These are phyloP conservation scores for Ceratobasidium sp. DNA, from an alignment of 1,284 basidiomycete genomes.

Conservation along the genomic window DNA sequence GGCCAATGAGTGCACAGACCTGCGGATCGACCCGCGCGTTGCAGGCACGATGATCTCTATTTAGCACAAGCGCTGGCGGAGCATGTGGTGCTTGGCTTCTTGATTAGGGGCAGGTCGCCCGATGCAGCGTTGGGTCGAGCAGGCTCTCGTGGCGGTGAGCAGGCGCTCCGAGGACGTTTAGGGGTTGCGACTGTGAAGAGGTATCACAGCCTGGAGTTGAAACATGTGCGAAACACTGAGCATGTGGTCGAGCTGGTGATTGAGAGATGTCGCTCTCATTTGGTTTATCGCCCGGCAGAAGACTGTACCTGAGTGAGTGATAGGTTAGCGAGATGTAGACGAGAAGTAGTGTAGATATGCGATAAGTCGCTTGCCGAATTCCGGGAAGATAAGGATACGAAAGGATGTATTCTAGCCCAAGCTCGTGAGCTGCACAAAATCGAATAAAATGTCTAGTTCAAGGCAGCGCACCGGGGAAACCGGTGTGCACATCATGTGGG, in stretches of 20 bases:
- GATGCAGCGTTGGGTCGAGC: too few species aligned
- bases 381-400: not conserved
- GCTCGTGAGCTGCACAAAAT: too few species aligned
- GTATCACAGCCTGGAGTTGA: not conserved
- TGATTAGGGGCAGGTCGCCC: too few species aligned
- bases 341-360: not conserved
- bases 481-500: not conserved
- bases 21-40: not conserved
- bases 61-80: not conserved
- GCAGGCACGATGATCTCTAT: not conserved
- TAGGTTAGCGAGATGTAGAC: constrained; percentile 2
- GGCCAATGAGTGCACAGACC: not conserved
- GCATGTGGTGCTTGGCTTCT: not conserved
- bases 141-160: too few species aligned
- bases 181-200: not conserved
- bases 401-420: not conserved
- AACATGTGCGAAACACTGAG: constrained; percentile 15
- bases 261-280: not conserved
- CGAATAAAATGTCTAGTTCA: too few species aligned
- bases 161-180: too few species aligned
- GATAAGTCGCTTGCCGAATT: not conserved
- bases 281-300: not conserved
- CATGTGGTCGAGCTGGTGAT: not conserved
- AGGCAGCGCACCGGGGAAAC: not conserved
- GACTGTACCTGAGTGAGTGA: not conserved